These are phyloP conservation scores for Eimeria necatrix DNA, from an alignment of 169 alveolate genomes.

Conservation along the genomic window DNA sequence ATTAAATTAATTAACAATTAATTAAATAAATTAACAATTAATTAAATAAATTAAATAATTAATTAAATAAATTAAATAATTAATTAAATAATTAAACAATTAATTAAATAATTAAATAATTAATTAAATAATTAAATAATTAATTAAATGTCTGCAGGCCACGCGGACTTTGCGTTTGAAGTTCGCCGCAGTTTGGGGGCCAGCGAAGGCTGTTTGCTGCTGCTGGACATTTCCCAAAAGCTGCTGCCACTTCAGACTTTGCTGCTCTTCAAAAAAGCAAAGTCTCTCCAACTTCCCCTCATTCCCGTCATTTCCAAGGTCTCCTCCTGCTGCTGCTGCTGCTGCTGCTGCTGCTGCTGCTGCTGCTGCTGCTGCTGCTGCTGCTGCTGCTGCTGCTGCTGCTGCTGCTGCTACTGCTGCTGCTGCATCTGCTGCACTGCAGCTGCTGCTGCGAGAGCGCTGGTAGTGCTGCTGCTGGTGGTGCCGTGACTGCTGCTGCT, in stretches of 20 bases:
- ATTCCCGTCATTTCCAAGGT: slow-evolving; percentile 52
- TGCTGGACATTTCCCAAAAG: slow-evolving; percentile 96
- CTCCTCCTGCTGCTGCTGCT: background rate
- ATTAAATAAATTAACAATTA: too few species aligned
- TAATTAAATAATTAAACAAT: too few species aligned
- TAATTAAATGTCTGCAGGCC: slow-evolving; percentile 82
- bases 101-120: too few species aligned
- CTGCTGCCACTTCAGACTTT: slow-evolving; percentile 97
- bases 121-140: too few species aligned
- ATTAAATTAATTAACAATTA: too few species aligned
- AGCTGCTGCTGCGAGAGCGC: too few species aligned
- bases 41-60: too few species aligned
- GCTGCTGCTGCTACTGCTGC: background rate
- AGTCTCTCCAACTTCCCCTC: background rate
- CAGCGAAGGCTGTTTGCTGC: slow-evolving; percentile 95
- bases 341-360: background rate
- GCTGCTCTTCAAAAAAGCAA: slow-evolving; percentile 84
- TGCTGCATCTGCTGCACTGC: background rate
- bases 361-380: background rate
- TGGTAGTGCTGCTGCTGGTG: too few species aligned
- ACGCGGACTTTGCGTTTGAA: slow-evolving; percentile 96
- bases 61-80: too few species aligned
- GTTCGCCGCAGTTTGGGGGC: slow-evolving; percentile 96
- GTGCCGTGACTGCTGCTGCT: background rate
- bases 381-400: background rate